Conservation (phyloP, 768 basidiomycete species). For the Dacryopinax primogenitus region DNA sequence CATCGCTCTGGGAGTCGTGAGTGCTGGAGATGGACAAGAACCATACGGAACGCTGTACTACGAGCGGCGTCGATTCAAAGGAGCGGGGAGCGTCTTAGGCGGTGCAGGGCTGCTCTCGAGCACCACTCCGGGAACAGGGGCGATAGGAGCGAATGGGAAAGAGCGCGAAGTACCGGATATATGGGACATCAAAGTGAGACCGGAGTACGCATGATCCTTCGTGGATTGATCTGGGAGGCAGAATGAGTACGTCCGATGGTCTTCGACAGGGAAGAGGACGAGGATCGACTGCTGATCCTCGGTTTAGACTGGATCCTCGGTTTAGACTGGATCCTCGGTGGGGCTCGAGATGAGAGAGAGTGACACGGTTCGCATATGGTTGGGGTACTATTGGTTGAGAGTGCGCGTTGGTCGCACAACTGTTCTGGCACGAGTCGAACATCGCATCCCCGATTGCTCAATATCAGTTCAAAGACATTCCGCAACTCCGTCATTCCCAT, state of each 20-base stretch:
- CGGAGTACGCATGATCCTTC: not conserved
- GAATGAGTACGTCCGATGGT: not conserved
- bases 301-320: too few relatives aligned
- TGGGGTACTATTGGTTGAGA: conserved; percentile 1
- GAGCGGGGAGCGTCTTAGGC: not conserved
- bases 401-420: conserved; percentile 76
- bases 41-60: conserved; percentile 5
- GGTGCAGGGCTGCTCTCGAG: not conserved
- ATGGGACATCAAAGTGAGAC: conserved; percentile 2
- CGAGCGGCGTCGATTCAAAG: not conserved
- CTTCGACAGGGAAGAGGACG: not conserved
- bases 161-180: conserved; percentile 2
- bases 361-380: too few relatives aligned
- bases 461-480: too few relatives aligned
- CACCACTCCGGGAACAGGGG: not conserved
- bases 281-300: too few relatives aligned
- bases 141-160: not conserved
- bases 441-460: conserved; percentile 93
- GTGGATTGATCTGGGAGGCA: not conserved
- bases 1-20: not conserved
- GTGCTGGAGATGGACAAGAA: not conserved
- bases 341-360: too few relatives aligned
- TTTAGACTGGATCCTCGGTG: too few relatives aligned
- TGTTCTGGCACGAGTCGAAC: conserved; percentile 97
- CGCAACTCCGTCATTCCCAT: too few relatives aligned